A percentile compares a stretch with the other conserved stretches of the same genome.
phyloP scores from a whole-genome alignment of 176 grass and related monocot species.

The Canna indica region DNA sequence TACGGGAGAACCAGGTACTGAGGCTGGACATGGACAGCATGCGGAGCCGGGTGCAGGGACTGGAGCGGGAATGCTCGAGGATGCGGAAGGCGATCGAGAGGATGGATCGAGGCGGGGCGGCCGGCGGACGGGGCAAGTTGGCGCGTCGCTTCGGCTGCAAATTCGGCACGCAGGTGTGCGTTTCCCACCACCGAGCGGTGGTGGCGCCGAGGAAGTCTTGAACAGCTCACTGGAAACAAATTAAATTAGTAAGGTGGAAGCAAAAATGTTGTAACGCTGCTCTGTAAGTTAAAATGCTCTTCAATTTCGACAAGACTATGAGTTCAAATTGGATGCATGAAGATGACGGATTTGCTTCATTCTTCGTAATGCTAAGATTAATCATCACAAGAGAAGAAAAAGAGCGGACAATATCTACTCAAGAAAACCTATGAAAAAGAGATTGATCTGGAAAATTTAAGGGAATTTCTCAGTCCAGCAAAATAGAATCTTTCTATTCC shows the following conservation, averaged over 20 bases:
- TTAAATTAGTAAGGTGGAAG: background rate
- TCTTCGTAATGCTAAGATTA: too few species aligned
- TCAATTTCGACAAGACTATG: too few species aligned
- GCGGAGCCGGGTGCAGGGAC: constrained; percentile 78
- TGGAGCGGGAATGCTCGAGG: constrained; percentile 82
- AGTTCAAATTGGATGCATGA: too few species aligned
- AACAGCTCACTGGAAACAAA: background rate
- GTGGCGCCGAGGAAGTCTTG: constrained; percentile 48
- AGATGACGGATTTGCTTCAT: too few species aligned
- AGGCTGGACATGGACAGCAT: constrained; percentile 97
- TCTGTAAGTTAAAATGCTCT: background rate
- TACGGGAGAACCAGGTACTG: constrained; percentile 78
- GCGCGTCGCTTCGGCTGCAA: constrained; percentile 78
- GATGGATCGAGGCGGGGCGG: constrained; percentile 46
- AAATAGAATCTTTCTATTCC: too few species aligned
- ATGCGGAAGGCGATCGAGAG: constrained; percentile 84
- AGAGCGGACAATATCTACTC: too few species aligned
- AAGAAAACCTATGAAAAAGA: too few species aligned
- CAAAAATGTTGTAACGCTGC: background rate
- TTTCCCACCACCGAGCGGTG: constrained; percentile 67
- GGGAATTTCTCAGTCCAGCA: too few species aligned
- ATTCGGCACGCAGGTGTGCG: constrained; percentile 84
- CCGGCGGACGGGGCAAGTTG: constrained; percentile 39
- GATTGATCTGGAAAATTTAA: too few species aligned
- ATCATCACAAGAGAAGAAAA: too few species aligned